Base-by-base conservation (phyloP, 2,329 filamentous ascomycete genomes). In the Harringtonia lauricola region DNA sequence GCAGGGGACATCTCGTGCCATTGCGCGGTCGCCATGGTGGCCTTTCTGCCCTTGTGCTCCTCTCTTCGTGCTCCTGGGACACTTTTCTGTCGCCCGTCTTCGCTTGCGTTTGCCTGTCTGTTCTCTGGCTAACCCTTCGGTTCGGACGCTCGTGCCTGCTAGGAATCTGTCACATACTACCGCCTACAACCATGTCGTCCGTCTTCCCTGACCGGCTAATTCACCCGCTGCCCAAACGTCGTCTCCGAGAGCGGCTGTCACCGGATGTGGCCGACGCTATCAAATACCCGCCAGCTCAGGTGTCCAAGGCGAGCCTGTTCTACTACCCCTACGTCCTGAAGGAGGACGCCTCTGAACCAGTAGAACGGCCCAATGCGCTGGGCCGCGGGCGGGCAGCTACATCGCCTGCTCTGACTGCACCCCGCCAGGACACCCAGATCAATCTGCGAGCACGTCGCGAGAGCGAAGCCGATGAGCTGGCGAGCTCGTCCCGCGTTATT, bases 201-300 rank as follows among this genome's bases (percentile, higher is more conserved):
- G 71, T 86, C 56, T 94, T 86, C 60, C 87, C 87, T 52, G 86
- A 94, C 59, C 82, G 92, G 63, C 84, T 90, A 48, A 98, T 98
- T 60, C 83, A 88, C 58, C 92, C 92, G 45, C 69, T 98, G 48
- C 92, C 92, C 36, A 92, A 86, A 65, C 83, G 88, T 56, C 83
- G 86, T 51, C 74, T 98, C 43, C 86, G 89, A 55, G 88, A 92
- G 59, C 81, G 86, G 45, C 71, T 98, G 42, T 89, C 90, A 28
- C 82, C 86, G 47, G 86, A 94, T 60, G 81, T 85, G 54, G 87
- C 85, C 45, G 81, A 83, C 42, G 78, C 82, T 26, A 92, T 95
- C 54, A 73, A 81, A 53, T 95, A 87, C 55, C 89, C 90, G 9
- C 79, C 85, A 4, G 75, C 81, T 14, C 83, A 81, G n/a, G 74